These are phyloP conservation scores for Spergularia bocconei DNA, from an alignment of 148 eudicot species.

Conservation along the genomic window DNA sequence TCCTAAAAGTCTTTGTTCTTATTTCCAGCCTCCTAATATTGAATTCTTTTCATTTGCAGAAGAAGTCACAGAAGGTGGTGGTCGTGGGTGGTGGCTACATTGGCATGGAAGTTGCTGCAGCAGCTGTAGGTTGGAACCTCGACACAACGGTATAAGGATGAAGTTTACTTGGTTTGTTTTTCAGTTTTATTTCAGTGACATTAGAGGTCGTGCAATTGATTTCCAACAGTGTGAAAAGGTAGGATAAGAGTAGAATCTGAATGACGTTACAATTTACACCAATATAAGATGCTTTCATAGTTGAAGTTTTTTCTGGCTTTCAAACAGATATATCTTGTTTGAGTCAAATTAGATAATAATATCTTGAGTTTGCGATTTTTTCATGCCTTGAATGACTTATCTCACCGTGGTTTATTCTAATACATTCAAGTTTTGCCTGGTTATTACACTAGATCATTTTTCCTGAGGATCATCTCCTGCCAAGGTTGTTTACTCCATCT, in stretches of 20 bases:
- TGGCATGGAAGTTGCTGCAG: conserved; percentile 99
- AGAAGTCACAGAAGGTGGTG: conserved; percentile 72
- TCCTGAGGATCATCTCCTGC: conserved; percentile 82
- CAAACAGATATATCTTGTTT: background rate
- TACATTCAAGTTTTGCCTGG: conserved; percentile 16
- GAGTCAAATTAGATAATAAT: background rate
- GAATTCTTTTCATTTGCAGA: conserved; percentile 43
- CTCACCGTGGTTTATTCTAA: conserved; percentile 4
- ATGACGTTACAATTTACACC: background rate
- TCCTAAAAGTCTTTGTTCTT: background rate
- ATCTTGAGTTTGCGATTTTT: background rate
- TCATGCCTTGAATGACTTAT: background rate
- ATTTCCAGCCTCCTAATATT: background rate
- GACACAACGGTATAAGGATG: conserved; percentile 69
- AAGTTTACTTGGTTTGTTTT: conserved; percentile 3
- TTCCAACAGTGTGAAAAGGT: background rate
- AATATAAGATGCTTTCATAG: background rate
- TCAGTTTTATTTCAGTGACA: background rate
- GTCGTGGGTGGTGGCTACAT: conserved; percentile 98
- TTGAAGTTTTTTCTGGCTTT: background rate
- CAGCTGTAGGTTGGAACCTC: conserved; percentile 89
- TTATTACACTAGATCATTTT: conserved; percentile 54
- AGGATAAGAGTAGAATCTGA: background rate
- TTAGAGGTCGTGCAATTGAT: background rate
- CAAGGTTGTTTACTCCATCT: conserved; percentile 82